Evolutionary conservation across 1,284 basidiomycete species (phyloP), one percentile per base, ranked within the genome.

Genomic region (Clitocybe nebularis): DNA sequence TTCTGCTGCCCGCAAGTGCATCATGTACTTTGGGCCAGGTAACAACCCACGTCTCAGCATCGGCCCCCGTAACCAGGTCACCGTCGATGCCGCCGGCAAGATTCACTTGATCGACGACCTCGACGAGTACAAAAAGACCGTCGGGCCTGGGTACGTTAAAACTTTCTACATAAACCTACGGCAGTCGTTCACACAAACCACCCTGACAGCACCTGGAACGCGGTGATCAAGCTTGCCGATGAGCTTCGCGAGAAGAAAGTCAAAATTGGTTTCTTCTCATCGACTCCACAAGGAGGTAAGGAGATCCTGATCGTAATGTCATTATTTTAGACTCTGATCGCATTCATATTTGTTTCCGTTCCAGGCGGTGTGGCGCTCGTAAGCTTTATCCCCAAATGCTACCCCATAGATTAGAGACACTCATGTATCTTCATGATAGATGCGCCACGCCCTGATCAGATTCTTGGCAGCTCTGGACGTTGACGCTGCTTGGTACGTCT

Each of bases 241-340:
- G 89, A 90, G 57, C 73, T 93, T 33, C 80, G 81, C 43, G 80
- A 86, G 61, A 88, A 85, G 66, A 84, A 89, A 47, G 69, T 87
- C 59, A 89, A 89, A 64, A 85, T 93, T 47, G 83, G 82, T 24
- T 93, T 93, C 75, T 92, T 93, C 66, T 89, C 85, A 21, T 91
- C 89, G 9, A 93, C 90, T 5, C 90, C 90, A 5, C 90, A 93
- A 68, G 90, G 89, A 73, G 83, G 82, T 81, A 61, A 58, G 68
- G 30, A 20, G 36, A 23, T 29, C 29, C 30, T n/a, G 43, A 44
- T 47, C 46, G 17, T 17, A 55, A 32, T 23, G 30, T 9, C 36
- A 33, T n/a, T n/a, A n/a, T n/a, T 41, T 45, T 52, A 35, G 46
- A 32, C 36, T 46, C 47, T 39, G 49, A 50, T 47, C 47, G 50